Evolutionary conservation across 176 grass and related monocot species (phyloP).

Genomic region (Avena insularis): DNA sequence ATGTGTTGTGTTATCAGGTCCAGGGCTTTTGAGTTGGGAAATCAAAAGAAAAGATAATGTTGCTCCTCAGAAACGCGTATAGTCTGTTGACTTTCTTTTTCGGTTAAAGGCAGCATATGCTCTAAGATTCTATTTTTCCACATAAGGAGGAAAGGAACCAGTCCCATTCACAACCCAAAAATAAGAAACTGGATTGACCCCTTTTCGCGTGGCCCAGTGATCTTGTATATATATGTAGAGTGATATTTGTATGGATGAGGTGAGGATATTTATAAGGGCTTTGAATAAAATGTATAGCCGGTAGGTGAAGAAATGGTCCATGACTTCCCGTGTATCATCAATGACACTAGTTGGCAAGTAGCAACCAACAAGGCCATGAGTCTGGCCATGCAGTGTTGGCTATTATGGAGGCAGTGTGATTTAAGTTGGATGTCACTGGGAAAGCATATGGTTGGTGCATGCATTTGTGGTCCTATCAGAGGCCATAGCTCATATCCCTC

Average conservation of each 20-base stretch:
- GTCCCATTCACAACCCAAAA: too few relatives aligned
- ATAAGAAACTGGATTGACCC: too few relatives aligned
- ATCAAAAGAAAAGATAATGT: too few relatives aligned
- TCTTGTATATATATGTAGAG: neutral
- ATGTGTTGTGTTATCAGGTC: neutral
- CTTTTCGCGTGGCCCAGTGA: too few relatives aligned
- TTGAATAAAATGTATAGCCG: slow-evolving; percentile 26
- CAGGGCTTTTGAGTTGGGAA: neutral
- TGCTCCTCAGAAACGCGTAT: too few relatives aligned
- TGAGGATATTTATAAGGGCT: neutral
- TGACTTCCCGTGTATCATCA: neutral
- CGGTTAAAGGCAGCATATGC: too few relatives aligned
- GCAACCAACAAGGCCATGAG: slow-evolving; percentile 34
- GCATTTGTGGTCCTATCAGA: slow-evolving; percentile 29
- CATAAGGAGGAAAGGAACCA: too few relatives aligned
- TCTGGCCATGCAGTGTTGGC: slow-evolving; percentile 32
- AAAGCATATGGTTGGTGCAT: slow-evolving; percentile 29
- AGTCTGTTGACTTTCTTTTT: too few relatives aligned
- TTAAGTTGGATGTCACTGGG: slow-evolving; percentile 23
- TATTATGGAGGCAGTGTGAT: slow-evolving; percentile 7
- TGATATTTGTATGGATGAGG: slow-evolving; percentile 4
- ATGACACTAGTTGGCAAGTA: slow-evolving; percentile 34
- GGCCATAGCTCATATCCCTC: neutral
- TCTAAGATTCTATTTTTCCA: too few relatives aligned
- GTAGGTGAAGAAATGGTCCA: slow-evolving; percentile 32